A percentile compares a stretch with the other conserved stretches of the same genome.
phyloP scores from a whole-genome alignment of 768 basidiomycete genomes.

The Naganishia vaughanmartiniae region DNA sequence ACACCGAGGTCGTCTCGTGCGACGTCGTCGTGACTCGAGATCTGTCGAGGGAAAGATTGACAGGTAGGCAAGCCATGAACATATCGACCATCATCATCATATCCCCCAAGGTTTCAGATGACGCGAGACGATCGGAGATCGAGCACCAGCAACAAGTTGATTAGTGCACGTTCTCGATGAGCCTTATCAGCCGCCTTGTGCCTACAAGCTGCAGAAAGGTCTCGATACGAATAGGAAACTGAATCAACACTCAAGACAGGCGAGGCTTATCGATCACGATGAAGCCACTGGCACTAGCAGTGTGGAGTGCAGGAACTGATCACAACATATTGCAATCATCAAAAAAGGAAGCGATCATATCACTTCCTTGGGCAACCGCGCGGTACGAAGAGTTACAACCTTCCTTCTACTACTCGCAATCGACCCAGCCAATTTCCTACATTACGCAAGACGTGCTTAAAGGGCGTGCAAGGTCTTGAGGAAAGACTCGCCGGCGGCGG shows the following conservation, averaged over 20 bases:
- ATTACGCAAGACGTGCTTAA: conserved; percentile 55
- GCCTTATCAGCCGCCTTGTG: no score
- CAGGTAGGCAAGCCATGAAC: no score
- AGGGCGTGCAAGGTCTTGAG: conserved; percentile 78
- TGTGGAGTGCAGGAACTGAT: not conserved
- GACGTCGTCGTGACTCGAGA: no score
- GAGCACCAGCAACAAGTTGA: not conserved
- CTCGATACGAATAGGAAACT: no score
- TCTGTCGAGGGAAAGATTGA: no score
- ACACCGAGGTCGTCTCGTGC: no score
- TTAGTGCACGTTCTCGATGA: no score
- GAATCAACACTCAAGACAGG: no score
- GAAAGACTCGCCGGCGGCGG: conserved; percentile 73
- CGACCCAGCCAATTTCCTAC: conserved; percentile 19
- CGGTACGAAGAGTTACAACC: conserved; percentile 5
- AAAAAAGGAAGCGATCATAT: conserved; percentile 5
- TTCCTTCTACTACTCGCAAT: conserved; percentile 11
- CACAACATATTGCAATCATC: conserved; percentile 1
- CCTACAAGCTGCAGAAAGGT: no score
- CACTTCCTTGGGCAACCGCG: conserved; percentile 11
- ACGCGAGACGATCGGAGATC: conserved; percentile 3
- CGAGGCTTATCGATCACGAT: not conserved
- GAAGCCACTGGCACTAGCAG: not conserved
- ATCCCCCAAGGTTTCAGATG: conserved; percentile 10
- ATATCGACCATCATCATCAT: no score